These are phyloP conservation scores for Gossypium davidsonii DNA, from an alignment of 441 rosid species.

Conservation along the genomic window DNA sequence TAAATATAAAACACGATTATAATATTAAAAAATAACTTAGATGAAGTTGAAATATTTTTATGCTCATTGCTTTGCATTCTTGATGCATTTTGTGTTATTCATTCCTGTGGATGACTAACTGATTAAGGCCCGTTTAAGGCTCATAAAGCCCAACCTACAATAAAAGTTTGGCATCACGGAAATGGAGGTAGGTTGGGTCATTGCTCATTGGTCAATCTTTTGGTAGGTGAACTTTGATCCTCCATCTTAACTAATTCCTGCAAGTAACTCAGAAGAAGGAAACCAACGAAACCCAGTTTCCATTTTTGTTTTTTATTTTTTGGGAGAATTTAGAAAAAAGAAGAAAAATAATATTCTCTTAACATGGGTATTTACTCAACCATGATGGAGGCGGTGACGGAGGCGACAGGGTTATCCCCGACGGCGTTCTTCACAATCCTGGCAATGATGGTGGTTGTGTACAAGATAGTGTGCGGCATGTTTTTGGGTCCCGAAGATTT, in stretches of 20 bases:
- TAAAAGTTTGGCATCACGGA: too few species aligned
- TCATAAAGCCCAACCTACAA: not conserved
- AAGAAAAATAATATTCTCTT: not conserved
- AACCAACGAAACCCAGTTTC: not conserved
- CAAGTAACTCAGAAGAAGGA: not conserved
- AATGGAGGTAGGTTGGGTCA: not conserved
- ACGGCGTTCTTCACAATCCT: slow-evolving; percentile 37
- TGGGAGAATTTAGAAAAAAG: not conserved
- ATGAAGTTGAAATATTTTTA: too few species aligned
- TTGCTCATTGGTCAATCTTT: not conserved
- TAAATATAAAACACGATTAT: not conserved
- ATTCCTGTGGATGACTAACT: not conserved
- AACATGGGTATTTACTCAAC: slow-evolving; percentile 27
- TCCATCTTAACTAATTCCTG: not conserved
- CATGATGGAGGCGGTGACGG: slow-evolving; percentile 23
- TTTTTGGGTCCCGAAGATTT: slow-evolving; percentile 34
- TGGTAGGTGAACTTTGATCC: slow-evolving; percentile 3
- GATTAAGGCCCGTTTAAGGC: not conserved
- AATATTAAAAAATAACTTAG: not conserved
- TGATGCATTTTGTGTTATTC: too few species aligned
- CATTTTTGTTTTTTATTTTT: not conserved
- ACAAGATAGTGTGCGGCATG: slow-evolving; percentile 37
- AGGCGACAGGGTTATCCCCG: slow-evolving; percentile 32
- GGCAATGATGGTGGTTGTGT: slow-evolving; percentile 28
- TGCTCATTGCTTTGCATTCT: too few species aligned